Evolutionary conservation across 805 yeast species (phyloP).

Genomic region (baker's yeast (Saccharomyces cerevisiae)): DNA sequence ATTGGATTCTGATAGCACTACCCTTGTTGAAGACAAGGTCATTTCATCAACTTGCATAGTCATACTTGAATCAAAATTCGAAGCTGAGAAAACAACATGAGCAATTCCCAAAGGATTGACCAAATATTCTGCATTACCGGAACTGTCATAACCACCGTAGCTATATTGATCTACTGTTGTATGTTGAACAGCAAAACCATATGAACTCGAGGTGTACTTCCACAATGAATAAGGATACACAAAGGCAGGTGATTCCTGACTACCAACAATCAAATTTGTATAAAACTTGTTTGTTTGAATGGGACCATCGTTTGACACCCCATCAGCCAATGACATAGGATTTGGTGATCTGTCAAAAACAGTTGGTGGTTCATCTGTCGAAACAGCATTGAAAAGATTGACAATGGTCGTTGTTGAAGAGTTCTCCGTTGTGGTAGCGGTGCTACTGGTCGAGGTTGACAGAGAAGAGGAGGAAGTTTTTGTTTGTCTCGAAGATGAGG

Average conservation of each 20-base stretch:
- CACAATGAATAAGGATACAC: conserved; percentile 61
- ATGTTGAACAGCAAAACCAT: conserved; percentile 59
- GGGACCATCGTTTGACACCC: conserved; percentile 39
- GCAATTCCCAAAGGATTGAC: conserved; percentile 49
- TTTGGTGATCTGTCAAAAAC: conserved; percentile 41
- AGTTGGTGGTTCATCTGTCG: conserved; percentile 37
- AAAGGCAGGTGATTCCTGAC: conserved; percentile 47
- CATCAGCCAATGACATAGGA: conserved; percentile 39
- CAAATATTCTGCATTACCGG: conserved; percentile 59
- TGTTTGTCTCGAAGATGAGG: conserved; percentile 1
- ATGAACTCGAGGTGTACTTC: conserved; percentile 40
- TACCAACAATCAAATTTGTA: conserved; percentile 51
- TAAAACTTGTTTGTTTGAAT: conserved; percentile 71
- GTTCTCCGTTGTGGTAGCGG: conserved; percentile 10
- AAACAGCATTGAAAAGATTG: conserved; percentile 43
- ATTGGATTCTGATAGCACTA: conserved; percentile 30
- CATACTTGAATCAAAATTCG: conserved; percentile 36
- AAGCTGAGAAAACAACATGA: conserved; percentile 49
- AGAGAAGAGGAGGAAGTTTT: conserved; percentile 2
- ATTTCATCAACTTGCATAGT: conserved; percentile 38
- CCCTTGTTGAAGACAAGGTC: conserved; percentile 45
- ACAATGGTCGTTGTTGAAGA: conserved; percentile 22
- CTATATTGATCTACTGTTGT: conserved; percentile 40
- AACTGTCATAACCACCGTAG: conserved; percentile 41
- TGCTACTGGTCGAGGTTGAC: background rate